Base-by-base conservation (phyloP, 768 basidiomycete species). In the Mycena sanguinolenta region DNA sequence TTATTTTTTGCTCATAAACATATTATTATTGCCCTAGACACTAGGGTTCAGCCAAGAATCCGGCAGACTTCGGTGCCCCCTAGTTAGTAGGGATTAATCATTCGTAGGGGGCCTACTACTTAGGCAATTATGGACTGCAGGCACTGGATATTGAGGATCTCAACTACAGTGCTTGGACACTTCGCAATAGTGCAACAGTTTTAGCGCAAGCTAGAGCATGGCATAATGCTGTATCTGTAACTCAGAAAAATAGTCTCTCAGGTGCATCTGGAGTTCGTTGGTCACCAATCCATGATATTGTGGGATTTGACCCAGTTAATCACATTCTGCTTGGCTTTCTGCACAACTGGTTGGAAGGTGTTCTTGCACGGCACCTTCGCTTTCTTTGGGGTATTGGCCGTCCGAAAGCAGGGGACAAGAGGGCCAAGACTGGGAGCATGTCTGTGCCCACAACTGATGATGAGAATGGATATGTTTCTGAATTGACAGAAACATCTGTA, bases 81-180 rank as follows among this genome's bases (percentile, higher is more conserved):
- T n/a, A n/a, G n/a, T n/a, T n/a, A n/a, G n/a, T n/a, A n/a, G n/a
- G n/a, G n/a, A n/a, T n/a, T n/a, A n/a, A n/a, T n/a, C n/a, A n/a
- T n/a, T n/a, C n/a, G n/a, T n/a, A n/a, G n/a, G n/a, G n/a, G n/a
- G n/a, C n/a, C n/a, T n/a, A n/a, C n/a, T n/a, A n/a, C n/a, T n/a
- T n/a, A n/a, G n/a, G n/a, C n/a, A n/a, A n/a, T n/a, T n/a, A n/a
- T n/a, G n/a, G n/a, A n/a, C n/a, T n/a, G n/a, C n/a, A n/a, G n/a
- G n/a, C n/a, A n/a, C n/a, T n/a, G n/a, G 67, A 74, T 16, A 62
- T 68, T 4, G 62, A 69, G 9, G 39, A 52, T n/a, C n/a, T 46
- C 8, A 17, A 46, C 44, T n/a, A 46, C 44, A 7, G 21, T 7
- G 21, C 44, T 19, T 46, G 44, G 21, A 4, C 8, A 46, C 44